Percentiles rank a stretch among this genome's conserved stretches.
Evolutionary conservation across 1,284 basidiomycete species (phyloP).

Genomic region (Moesziomyces sp.): DNA sequence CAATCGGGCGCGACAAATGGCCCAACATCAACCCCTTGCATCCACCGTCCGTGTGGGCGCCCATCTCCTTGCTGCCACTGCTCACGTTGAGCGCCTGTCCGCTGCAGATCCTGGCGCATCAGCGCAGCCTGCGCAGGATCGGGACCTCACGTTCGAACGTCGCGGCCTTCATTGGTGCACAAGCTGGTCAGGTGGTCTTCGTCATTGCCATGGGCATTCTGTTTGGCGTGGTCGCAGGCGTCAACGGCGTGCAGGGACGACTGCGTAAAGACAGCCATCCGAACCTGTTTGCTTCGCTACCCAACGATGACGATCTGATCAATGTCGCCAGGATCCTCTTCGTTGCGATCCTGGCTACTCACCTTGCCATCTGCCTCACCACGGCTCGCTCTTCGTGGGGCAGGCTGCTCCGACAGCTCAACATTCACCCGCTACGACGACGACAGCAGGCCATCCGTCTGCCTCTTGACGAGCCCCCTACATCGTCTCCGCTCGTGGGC

Average conservation of each 20-base stretch:
- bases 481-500: slow-evolving; percentile 1
- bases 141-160: slow-evolving; percentile 61
- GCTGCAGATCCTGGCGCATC: slow-evolving; percentile 64
- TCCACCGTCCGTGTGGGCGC: slow-evolving; percentile 61
- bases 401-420: slow-evolving; percentile 52
- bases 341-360: slow-evolving; percentile 54
- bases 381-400: slow-evolving; percentile 63
- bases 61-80: slow-evolving; percentile 63
- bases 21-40: slow-evolving; percentile 47
- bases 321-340: slow-evolving; percentile 58
- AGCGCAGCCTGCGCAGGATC: slow-evolving; percentile 58
- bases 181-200: slow-evolving; percentile 55
- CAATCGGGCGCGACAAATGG: not conserved
- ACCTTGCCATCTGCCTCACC: slow-evolving; percentile 60
- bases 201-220: slow-evolving; percentile 49
- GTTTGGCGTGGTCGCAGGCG: slow-evolving; percentile 57
- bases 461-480: slow-evolving; percentile 8
- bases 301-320: slow-evolving; percentile 53
- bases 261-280: slow-evolving; percentile 49
- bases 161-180: slow-evolving; percentile 59
- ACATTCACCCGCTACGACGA: slow-evolving; percentile 51
- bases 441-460: slow-evolving; percentile 26
- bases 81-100: slow-evolving; percentile 62
- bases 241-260: slow-evolving; percentile 48
- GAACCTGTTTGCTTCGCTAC: slow-evolving; percentile 61